phyloP scores from a whole-genome alignment of 1,139 yeast genomes.

The Wickerhamomyces sp. region DNA sequence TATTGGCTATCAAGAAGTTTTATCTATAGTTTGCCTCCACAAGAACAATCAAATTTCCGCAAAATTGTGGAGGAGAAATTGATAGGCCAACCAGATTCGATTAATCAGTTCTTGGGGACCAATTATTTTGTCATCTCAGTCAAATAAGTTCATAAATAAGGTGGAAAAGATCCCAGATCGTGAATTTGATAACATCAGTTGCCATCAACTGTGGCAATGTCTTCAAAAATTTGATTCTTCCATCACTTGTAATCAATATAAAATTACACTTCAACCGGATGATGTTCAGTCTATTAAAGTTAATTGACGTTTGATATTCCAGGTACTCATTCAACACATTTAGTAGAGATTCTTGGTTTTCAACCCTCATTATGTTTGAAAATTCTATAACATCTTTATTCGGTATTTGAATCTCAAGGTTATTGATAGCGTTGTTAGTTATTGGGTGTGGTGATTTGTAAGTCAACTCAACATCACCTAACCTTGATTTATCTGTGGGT shows the following conservation, averaged over 20 bases:
- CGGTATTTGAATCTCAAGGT: slow-evolving; percentile 11
- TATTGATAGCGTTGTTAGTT: background rate
- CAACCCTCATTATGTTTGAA: background rate
- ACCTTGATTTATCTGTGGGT: slow-evolving; percentile 7
- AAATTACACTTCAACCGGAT: slow-evolving; percentile 16
- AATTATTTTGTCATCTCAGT: slow-evolving; percentile 17
- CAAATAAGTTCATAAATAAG: slow-evolving; percentile 12
- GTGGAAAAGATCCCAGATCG: slow-evolving; percentile 21
- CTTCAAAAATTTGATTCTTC: slow-evolving; percentile 16
- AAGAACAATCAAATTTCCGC: slow-evolving; percentile 33
- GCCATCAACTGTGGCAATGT: slow-evolving; percentile 17
- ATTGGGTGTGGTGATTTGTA: too few relatives aligned
- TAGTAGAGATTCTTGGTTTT: slow-evolving; percentile 2
- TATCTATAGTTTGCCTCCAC: slow-evolving; percentile 42
- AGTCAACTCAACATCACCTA: slow-evolving; percentile 21
- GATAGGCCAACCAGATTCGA: slow-evolving; percentile 2
- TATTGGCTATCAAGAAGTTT: slow-evolving; percentile 59
- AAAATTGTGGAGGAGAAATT: slow-evolving; percentile 28
- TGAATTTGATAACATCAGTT: slow-evolving; percentile 18
- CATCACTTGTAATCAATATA: slow-evolving; percentile 16
- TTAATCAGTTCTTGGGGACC: slow-evolving; percentile 20
- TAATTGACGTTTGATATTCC: slow-evolving; percentile 15
- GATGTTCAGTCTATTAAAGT: slow-evolving; percentile 15
- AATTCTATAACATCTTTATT: slow-evolving; percentile 14
- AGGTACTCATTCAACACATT: slow-evolving; percentile 10